Evolutionary conservation across 345 rosid species (phyloP), one percentile per base, ranked within the genome.

Genomic region (Rhodamnia rubescens): DNA sequence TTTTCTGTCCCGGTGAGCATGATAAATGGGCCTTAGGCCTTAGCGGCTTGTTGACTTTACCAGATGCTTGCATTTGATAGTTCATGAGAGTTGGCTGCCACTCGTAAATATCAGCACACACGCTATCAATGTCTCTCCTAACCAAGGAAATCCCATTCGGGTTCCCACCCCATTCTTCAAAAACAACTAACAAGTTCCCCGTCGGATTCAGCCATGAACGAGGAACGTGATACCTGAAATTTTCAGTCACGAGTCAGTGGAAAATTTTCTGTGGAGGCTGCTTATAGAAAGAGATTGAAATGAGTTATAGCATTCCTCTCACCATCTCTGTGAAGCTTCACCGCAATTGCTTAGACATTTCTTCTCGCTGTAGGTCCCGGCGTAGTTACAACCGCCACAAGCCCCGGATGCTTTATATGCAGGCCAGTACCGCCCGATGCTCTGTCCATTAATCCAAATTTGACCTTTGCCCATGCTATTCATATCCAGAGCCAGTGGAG

Each of bases 131-230:
- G 80, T 93, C 95, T 85, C 99, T 89, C 86, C 98, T 93, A 26
- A 96, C 99, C 90, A 98, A 84, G 32, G 95, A 88, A 85, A 98
- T 94, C 22, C 95, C 96, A 53, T 95, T 96, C 0, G 99, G 99
- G 57, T 98, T 94, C 83, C 99, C 99, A 59, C 99, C 99, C 97
- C 95, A 96, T 91, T 98, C 99, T 89, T 98, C 99, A 84, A 96
- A 96, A 86, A 96, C 98, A 86, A 98, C 99, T 89, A 98, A 83
- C 87, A 98, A 89, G 90, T 98, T 98, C 83, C 95, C 98, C 4
- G 88, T 91, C 59, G 99, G 98, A 81, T 92, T 91, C 81, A 98
- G 95, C 99, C 99, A 98, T 1, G 98, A 95, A 58, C 88, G 92
- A 82, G 99, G 99, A 56, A 96, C 93, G 49, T 96, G 99, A 84